Conservation (phyloP, 2,329 filamentous ascomycete genomes). For the Alternaria infectoria region DNA sequence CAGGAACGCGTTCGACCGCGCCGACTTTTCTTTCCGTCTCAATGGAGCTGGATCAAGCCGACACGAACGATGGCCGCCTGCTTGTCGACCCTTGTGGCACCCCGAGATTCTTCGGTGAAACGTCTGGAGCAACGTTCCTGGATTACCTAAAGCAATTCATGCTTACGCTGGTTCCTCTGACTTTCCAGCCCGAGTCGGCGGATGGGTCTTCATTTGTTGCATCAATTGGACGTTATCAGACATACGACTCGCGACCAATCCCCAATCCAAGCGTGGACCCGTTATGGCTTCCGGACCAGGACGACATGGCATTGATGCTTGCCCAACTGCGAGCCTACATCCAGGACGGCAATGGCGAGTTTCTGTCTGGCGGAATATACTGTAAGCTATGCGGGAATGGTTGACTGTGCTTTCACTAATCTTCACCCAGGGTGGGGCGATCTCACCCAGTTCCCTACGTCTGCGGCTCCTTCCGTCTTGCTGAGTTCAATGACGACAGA, state of each 20-base stretch:
- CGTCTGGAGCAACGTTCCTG: slow-evolving; percentile 36
- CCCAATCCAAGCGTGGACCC: slow-evolving; percentile 32
- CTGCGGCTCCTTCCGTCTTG: slow-evolving; percentile 15
- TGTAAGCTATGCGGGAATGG: slow-evolving; percentile 13
- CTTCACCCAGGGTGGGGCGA: slow-evolving; percentile 28
- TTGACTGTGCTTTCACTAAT: background rate
- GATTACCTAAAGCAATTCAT: slow-evolving; percentile 36
- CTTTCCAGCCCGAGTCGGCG: slow-evolving; percentile 18
- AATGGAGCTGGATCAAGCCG: slow-evolving; percentile 7
- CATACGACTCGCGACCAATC: slow-evolving; percentile 36
- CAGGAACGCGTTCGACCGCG: slow-evolving; percentile 8
- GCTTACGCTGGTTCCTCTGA: slow-evolving; percentile 26
- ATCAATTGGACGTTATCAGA: slow-evolving; percentile 35
- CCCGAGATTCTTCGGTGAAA: slow-evolving; percentile 29
- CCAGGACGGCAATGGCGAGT: slow-evolving; percentile 32
- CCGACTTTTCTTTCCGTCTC: slow-evolving; percentile 13
- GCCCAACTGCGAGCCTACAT: slow-evolving; percentile 27
- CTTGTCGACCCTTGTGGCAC: slow-evolving; percentile 26
- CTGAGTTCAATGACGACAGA: slow-evolving; percentile 23
- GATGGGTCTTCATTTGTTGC: slow-evolving; percentile 29
- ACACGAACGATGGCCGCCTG: slow-evolving; percentile 22
- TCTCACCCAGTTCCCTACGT: slow-evolving; percentile 19
- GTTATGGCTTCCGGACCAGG: slow-evolving; percentile 31
- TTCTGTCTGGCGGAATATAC: slow-evolving; percentile 30
- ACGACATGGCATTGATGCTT: slow-evolving; percentile 30